Evolutionary conservation across 768 basidiomycete species (phyloP).

Genomic region (Naganishia antarctica): DNA sequence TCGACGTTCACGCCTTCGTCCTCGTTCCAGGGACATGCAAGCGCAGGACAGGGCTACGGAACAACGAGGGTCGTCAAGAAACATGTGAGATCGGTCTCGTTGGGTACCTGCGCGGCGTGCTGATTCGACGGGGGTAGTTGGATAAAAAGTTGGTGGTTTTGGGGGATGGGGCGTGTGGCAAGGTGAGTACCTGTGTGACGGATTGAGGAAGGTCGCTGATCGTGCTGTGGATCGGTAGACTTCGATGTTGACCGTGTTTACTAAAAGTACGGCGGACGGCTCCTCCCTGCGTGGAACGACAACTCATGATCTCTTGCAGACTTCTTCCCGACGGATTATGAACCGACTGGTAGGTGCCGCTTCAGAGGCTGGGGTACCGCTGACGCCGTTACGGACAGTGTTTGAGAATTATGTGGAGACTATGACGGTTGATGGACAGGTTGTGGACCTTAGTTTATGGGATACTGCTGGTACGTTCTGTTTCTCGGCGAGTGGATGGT

Average conservation of each 20-base stretch:
- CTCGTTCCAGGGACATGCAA: neutral
- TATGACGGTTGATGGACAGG: constrained; percentile 74
- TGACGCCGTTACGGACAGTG: constrained; percentile 56
- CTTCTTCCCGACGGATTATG: constrained; percentile 32
- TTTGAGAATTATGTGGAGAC: constrained; percentile 98
- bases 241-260: constrained; percentile 30
- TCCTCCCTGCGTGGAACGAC: neutral
- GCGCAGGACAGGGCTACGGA: neutral
- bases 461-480: constrained; percentile 67
- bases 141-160: constrained; percentile 76
- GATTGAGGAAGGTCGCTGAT: no score
- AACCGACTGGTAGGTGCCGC: constrained; percentile 39
- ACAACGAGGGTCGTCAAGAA: constrained; percentile 5
- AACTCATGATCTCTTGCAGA: constrained; percentile 23
- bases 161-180: constrained; percentile 90
- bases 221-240: constrained; percentile 3
- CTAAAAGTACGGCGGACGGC: no score
- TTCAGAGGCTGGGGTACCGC: neutral
- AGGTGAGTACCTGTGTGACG: constrained; percentile 34
- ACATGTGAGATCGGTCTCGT: neutral
- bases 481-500: neutral
- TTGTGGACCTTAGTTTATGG: constrained; percentile 89
- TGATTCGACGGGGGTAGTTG: constrained; percentile 27
- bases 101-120: no score
- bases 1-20: neutral